A percentile compares a stretch with the other conserved stretches of the same genome.
Conservation (phyloP, 176 grass and related monocot species). For the Areca catechu region DNA sequence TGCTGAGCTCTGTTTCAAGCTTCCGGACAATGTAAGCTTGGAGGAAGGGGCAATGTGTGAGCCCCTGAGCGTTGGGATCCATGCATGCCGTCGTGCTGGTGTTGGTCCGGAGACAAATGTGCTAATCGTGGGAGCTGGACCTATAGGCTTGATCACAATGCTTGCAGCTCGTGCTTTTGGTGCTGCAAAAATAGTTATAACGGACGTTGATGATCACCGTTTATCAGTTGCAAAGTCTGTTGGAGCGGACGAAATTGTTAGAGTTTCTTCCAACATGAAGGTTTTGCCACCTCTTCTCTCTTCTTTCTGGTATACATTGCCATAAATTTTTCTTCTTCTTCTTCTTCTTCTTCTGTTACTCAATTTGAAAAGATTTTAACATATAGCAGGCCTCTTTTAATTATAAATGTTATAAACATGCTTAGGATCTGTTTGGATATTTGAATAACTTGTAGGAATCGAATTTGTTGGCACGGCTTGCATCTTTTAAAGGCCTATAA, state of each 20-base stretch:
- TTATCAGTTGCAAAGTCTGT: conserved; percentile 54
- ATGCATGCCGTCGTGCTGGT: conserved; percentile 68
- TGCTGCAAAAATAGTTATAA: conserved; percentile 45
- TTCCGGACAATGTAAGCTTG: conserved; percentile 60
- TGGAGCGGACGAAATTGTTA: conserved; percentile 50
- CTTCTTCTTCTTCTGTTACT: too few relatives aligned
- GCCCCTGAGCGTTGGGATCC: conserved; percentile 88
- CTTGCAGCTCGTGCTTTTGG: conserved; percentile 70
- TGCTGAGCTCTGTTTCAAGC: conserved; percentile 81
- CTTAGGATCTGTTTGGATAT: too few relatives aligned
- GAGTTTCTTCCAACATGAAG: conserved; percentile 24
- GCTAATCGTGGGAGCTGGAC: conserved; percentile 70
- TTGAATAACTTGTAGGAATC: too few relatives aligned
- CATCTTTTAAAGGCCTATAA: too few relatives aligned
- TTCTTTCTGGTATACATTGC: background rate
- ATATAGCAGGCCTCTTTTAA: too few relatives aligned
- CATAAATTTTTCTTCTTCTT: too few relatives aligned
- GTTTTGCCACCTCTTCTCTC: background rate
- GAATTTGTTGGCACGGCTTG: too few relatives aligned
- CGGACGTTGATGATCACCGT: conserved; percentile 76
- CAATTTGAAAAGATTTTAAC: too few relatives aligned
- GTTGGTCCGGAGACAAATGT: conserved; percentile 60
- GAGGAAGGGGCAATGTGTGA: conserved; percentile 98
- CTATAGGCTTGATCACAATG: conserved; percentile 65
- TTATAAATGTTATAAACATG: too few relatives aligned